Conservation (phyloP, 805 yeast genomes). For the Saturnispora quitensis region DNA sequence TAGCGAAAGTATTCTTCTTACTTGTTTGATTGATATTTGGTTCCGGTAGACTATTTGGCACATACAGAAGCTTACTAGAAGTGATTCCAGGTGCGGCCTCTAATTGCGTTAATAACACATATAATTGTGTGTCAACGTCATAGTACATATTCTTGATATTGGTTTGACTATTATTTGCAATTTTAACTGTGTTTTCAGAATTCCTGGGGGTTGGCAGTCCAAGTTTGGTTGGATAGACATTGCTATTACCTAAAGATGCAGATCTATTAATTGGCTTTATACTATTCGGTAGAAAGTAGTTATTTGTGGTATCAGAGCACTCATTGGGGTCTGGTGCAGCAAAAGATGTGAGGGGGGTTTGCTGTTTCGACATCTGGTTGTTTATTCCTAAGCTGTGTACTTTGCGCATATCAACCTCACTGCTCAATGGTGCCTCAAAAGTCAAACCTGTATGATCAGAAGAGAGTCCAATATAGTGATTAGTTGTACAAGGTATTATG, state of each 20-base stretch:
- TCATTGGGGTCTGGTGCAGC: not conserved
- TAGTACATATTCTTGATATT: not conserved
- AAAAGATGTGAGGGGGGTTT: not conserved
- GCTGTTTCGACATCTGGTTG: not conserved
- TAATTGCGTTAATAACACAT: not conserved
- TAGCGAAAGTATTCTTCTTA: not conserved
- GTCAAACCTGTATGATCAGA: not conserved
- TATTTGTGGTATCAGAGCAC: not conserved
- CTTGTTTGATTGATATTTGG: not conserved
- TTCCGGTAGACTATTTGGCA: too few species aligned
- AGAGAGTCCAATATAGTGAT: not conserved
- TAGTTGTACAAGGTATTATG: not conserved
- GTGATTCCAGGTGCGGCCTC: not conserved
- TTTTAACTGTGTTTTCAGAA: not conserved
- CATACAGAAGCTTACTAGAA: not conserved
- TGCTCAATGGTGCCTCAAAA: too few species aligned
- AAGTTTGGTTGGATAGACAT: not conserved
- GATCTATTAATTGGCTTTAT: not conserved
- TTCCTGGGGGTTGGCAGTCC: not conserved
- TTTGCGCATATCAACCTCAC: not conserved
- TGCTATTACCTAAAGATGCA: too few species aligned
- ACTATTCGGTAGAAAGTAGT: not conserved
- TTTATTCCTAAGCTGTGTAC: not conserved
- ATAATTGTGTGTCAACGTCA: not conserved
- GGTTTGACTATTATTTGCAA: not conserved